These are phyloP conservation scores for Zygosaccharomyces sapae DNA, from an alignment of 1,139 yeast genomes.

Conservation along the genomic window DNA sequence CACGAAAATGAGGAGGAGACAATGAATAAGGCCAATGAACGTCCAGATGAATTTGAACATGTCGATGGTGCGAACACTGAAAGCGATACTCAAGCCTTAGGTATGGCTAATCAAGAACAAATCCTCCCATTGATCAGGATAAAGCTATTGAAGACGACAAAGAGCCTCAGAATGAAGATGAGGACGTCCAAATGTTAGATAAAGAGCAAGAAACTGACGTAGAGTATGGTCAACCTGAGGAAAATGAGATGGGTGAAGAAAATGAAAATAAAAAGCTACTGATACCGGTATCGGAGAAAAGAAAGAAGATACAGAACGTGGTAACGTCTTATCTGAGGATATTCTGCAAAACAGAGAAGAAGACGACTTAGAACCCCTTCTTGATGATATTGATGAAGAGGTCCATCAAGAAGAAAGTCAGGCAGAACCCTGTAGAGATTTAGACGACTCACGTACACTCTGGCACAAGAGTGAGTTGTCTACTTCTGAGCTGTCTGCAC, in stretches of 20 bases:
- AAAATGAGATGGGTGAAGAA: constrained; percentile 31
- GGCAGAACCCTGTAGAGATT: constrained; percentile 45
- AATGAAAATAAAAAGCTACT: constrained; percentile 47
- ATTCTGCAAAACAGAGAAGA: constrained; percentile 37
- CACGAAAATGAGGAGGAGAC: constrained; percentile 42
- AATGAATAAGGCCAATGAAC: constrained; percentile 55
- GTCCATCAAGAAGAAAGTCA: constrained; percentile 27
- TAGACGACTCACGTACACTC: constrained; percentile 66
- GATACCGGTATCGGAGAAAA: constrained; percentile 46
- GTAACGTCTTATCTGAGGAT: constrained; percentile 36
- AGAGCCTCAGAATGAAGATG: constrained; percentile 34
- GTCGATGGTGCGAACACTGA: constrained; percentile 78
- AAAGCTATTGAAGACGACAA: constrained; percentile 79
- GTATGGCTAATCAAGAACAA: constrained; percentile 82
- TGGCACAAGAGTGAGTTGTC: constrained; percentile 83
- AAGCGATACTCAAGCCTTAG: constrained; percentile 83
- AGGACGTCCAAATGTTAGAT: constrained; percentile 37
- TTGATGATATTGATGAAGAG: constrained; percentile 35
- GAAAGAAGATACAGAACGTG: constrained; percentile 23
- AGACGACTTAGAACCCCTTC: constrained; percentile 37
- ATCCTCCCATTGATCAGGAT: constrained; percentile 73
- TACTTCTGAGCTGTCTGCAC: constrained; percentile 82
- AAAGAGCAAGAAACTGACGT: constrained; percentile 19
- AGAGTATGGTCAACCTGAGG: constrained; percentile 22
- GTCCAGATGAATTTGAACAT: constrained; percentile 89